Percentiles rank a stretch among this genome's conserved stretches.
Conservation (phyloP, 2,329 filamentous ascomycete species). For the Venturia carpophila region DNA sequence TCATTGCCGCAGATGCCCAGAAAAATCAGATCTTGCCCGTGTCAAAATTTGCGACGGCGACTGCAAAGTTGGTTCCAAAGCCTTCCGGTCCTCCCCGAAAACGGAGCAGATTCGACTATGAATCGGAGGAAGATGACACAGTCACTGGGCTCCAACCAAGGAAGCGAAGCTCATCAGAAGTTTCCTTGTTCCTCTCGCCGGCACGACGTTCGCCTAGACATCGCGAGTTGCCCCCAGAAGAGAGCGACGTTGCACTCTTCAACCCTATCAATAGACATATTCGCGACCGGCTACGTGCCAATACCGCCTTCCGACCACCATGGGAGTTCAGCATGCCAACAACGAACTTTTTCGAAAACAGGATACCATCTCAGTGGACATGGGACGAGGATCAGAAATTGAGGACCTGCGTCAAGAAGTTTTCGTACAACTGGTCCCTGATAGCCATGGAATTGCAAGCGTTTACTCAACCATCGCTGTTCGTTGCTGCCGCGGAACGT, state of each 20-base stretch:
- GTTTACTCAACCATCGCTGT: constrained; percentile 56
- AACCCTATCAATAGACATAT: constrained; percentile 82
- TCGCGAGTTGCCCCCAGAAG: constrained; percentile 56
- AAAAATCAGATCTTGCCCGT: constrained; percentile 57
- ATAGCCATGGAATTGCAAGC: constrained; percentile 69
- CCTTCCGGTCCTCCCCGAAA: constrained; percentile 61
- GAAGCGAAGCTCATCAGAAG: constrained; percentile 36
- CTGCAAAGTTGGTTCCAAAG: constrained; percentile 67
- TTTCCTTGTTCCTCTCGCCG: constrained; percentile 34
- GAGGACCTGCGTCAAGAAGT: constrained; percentile 75
- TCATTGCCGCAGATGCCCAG: constrained; percentile 50
- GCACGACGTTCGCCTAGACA: constrained; percentile 33
- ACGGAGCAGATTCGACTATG: constrained; percentile 75
- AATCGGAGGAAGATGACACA: constrained; percentile 51
- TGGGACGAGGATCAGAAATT: constrained; percentile 85
- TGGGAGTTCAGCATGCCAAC: constrained; percentile 87
- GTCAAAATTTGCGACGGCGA: constrained; percentile 77
- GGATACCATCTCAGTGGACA: constrained; percentile 86
- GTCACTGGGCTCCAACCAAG: constrained; percentile 29
- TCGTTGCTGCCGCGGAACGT: constrained; percentile 78
- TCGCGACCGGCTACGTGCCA: constrained; percentile 79
- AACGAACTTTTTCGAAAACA: constrained; percentile 81
- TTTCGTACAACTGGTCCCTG: constrained; percentile 95
- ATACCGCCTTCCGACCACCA: constrained; percentile 87
- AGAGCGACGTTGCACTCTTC: constrained; percentile 77